Conservation (phyloP, 225 moss, liverwort and hornwort species). For the Antitrichia curtipendula region DNA sequence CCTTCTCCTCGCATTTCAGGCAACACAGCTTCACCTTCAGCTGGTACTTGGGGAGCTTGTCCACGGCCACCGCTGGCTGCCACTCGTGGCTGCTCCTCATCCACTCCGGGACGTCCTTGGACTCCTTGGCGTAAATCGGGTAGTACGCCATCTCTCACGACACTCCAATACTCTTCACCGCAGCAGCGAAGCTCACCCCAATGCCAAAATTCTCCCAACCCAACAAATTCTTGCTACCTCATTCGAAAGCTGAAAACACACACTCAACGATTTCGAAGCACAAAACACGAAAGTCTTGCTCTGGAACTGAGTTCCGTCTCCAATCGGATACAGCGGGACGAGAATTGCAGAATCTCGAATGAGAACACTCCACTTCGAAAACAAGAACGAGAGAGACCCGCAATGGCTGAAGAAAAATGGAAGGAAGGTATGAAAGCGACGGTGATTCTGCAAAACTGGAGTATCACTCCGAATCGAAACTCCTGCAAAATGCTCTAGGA, state of each 20-base stretch:
- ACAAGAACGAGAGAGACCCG: neutral
- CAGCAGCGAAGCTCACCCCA: neutral
- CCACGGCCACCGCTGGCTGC: slow-evolving; percentile 7
- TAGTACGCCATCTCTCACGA: neutral
- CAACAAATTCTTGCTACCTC: no score
- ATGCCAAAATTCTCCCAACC: neutral
- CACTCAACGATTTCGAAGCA: neutral
- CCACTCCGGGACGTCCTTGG: slow-evolving; percentile 31
- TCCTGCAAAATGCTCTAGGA: neutral
- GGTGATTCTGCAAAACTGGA: neutral
- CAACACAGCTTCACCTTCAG: slow-evolving; percentile 29
- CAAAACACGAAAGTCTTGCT: neutral
- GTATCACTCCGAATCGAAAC: neutral
- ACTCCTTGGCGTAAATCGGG: slow-evolving; percentile 23
- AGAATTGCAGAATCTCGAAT: neutral
- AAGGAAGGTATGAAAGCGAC: no score
- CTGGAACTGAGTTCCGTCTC: neutral
- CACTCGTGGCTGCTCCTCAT: slow-evolving; percentile 14
- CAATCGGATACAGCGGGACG: neutral
- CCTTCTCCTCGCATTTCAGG: slow-evolving; percentile 19
- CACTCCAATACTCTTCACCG: neutral
- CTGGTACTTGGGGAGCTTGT: slow-evolving; percentile 19
- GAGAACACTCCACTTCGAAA: neutral
- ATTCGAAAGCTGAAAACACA: neutral
- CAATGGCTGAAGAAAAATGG: neutral